Percentiles rank a stretch among this genome's conserved stretches.
Evolutionary conservation across 2,329 filamentous ascomycete species (phyloP).

Genomic region (Pyrenochaeta sp.): DNA sequence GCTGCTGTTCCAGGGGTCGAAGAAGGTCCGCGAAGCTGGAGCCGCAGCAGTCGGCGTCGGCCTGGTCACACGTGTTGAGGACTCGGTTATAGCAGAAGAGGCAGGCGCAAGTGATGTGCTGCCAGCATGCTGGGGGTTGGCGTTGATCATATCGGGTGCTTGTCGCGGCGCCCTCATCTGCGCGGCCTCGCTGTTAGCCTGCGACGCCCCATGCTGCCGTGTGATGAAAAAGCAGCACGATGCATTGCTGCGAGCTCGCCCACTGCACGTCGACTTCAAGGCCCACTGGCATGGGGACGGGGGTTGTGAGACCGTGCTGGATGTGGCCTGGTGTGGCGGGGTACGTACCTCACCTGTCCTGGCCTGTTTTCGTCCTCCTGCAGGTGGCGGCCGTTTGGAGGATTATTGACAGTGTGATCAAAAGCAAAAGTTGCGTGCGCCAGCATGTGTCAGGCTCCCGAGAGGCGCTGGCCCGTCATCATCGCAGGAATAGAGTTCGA

Average conservation of each 20-base stretch:
- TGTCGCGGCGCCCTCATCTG: conserved; percentile 3
- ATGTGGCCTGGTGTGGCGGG: conserved; percentile 20
- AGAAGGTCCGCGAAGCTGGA: conserved; percentile 46
- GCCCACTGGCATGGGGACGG: conserved; percentile 12
- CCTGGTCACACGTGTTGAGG: conserved; percentile 9
- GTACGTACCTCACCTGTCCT: too few relatives aligned
- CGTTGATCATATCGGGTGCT: conserved; percentile 15
- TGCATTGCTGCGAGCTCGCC: conserved; percentile 14
- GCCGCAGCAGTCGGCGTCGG: conserved; percentile 11
- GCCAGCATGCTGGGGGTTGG: conserved; percentile 20
- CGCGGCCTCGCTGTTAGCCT: conserved; percentile 18
- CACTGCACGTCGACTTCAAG: conserved; percentile 11
- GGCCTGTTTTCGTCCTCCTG: conserved; percentile 16
- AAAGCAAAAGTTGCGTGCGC: conserved; percentile 14
- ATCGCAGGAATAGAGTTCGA: conserved; percentile 13
- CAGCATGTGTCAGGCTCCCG: conserved; percentile 7
- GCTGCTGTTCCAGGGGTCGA: conserved; percentile 76
- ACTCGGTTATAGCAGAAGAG: conserved; percentile 13
- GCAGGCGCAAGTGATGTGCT: conserved; percentile 20
- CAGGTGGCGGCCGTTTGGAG: conserved; percentile 19
- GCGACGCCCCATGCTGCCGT: conserved; percentile 13
- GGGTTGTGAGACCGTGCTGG: conserved; percentile 7
- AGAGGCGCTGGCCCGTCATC: background rate
- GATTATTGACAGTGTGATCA: conserved; percentile 15
- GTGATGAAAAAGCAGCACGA: conserved; percentile 8